phyloP scores from a whole-genome alignment of 768 basidiomycete species.

The Boletus sensibilis region DNA sequence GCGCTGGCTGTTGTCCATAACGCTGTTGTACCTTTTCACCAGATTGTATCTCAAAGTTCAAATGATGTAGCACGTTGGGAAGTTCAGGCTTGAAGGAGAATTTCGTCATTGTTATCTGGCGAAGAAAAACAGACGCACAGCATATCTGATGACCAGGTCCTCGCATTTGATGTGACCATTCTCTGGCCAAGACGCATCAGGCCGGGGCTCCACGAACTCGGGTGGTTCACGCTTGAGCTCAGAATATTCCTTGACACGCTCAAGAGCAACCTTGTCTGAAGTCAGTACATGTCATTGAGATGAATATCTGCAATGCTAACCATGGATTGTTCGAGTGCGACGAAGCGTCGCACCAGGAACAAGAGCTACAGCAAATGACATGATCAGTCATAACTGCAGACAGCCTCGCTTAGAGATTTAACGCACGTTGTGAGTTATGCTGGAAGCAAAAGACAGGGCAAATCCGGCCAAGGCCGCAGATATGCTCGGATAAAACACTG shows the following conservation, averaged over 20 bases:
- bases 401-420: background rate
- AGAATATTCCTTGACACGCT: slow-evolving; percentile 90
- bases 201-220: slow-evolving; percentile 86
- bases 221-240: slow-evolving; percentile 74
- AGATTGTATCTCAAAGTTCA: slow-evolving; percentile 71
- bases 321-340: slow-evolving; percentile 91
- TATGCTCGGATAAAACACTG: slow-evolving; percentile 67
- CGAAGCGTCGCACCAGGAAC: slow-evolving; percentile 77
- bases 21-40: slow-evolving; percentile 62
- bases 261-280: slow-evolving; percentile 64
- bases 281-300: background rate
- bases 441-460: slow-evolving; percentile 79
- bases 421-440: slow-evolving; percentile 65
- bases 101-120: background rate
- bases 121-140: slow-evolving; percentile 44
- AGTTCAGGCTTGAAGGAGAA: slow-evolving; percentile 63
- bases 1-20: background rate
- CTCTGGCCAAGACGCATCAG: slow-evolving; percentile 76
- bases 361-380: slow-evolving; percentile 41
- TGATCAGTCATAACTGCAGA: slow-evolving; percentile 16
- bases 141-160: slow-evolving; percentile 74
- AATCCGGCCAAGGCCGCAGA: slow-evolving; percentile 85
- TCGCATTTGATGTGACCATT: slow-evolving; percentile 68
- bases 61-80: slow-evolving; percentile 77
- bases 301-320: slow-evolving; percentile 37